phyloP scores from a whole-genome alignment of 2,329 filamentous ascomycete genomes.

The Leptographium flavum region DNA sequence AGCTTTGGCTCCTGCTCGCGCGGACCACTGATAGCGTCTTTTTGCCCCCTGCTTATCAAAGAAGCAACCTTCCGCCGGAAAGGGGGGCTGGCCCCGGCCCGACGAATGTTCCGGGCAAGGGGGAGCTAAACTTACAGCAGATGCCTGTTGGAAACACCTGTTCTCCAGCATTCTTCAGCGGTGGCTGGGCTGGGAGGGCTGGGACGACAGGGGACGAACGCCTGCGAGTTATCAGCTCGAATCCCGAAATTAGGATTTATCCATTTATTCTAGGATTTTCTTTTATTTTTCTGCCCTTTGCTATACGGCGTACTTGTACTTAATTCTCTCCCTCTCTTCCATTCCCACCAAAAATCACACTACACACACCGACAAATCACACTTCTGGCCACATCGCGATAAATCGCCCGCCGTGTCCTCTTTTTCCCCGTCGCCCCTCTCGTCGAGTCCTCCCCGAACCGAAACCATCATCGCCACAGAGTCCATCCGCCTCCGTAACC shows the following conservation, averaged over 20 bases:
- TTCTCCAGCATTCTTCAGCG: too few species aligned
- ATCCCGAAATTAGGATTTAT: background rate
- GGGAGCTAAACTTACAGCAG: background rate
- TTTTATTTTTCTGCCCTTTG: too few species aligned
- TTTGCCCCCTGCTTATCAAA: background rate
- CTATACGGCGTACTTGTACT: background rate
- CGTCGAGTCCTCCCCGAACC: conserved; percentile 1
- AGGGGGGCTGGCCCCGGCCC: background rate
- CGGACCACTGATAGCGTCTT: background rate
- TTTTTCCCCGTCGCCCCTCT: background rate
- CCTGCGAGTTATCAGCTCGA: too few species aligned
- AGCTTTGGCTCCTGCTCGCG: conserved; percentile 9
- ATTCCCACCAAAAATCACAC: conserved; percentile 7
- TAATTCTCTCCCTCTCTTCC: conserved; percentile 2
- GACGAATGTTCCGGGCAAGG: background rate
- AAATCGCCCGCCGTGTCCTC: conserved; percentile 10
- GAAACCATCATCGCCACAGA: conserved; percentile 1
- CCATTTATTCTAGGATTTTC: background rate
- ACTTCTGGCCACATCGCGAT: conserved; percentile 14
- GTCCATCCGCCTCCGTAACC: background rate
- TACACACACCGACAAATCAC: conserved; percentile 14
- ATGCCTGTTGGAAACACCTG: too few species aligned
- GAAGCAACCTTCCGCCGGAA: background rate
- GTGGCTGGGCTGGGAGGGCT: too few species aligned
- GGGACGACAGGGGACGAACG: too few species aligned